phyloP scores from a whole-genome alignment of 257 asterid species.

The Gynochthodes officinalis region DNA sequence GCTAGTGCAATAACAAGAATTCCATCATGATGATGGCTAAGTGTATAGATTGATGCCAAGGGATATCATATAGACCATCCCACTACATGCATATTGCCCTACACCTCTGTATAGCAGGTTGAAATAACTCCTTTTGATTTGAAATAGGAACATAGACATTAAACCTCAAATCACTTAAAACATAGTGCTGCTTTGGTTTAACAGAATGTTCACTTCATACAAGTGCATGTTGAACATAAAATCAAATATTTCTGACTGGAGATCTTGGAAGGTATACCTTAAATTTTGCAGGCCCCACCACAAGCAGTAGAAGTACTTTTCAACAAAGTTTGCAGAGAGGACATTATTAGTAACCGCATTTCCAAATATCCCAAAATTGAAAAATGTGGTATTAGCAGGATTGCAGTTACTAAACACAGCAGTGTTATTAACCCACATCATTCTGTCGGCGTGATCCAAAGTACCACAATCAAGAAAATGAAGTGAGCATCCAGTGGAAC shows the following conservation, averaged over 20 bases:
- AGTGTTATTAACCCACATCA: slow-evolving; percentile 50
- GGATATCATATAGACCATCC: background rate
- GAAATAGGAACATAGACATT: background rate
- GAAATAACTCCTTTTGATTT: background rate
- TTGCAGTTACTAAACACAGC: slow-evolving; percentile 54
- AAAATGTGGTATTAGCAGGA: slow-evolving; percentile 50
- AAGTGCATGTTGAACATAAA: background rate
- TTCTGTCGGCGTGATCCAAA: slow-evolving; percentile 39
- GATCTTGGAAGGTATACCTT: slow-evolving; percentile 39
- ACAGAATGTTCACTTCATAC: background rate
- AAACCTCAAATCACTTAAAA: background rate
- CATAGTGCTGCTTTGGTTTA: background rate
- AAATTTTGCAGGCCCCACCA: slow-evolving; percentile 95
- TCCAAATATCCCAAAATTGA: slow-evolving; percentile 66
- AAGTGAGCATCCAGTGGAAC: slow-evolving; percentile 44
- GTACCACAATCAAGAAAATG: slow-evolving; percentile 67
- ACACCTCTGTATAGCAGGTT: background rate
- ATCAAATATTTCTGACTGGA: background rate
- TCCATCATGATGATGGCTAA: background rate
- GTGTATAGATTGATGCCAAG: background rate
- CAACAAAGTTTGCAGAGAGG: slow-evolving; percentile 56
- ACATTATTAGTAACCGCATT: slow-evolving; percentile 62
- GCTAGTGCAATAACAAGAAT: background rate
- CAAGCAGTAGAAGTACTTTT: slow-evolving; percentile 79
- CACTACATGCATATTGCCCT: background rate